phyloP scores from a whole-genome alignment of 2,329 filamentous ascomycete genomes.

The Cytospora paraplurivora region DNA sequence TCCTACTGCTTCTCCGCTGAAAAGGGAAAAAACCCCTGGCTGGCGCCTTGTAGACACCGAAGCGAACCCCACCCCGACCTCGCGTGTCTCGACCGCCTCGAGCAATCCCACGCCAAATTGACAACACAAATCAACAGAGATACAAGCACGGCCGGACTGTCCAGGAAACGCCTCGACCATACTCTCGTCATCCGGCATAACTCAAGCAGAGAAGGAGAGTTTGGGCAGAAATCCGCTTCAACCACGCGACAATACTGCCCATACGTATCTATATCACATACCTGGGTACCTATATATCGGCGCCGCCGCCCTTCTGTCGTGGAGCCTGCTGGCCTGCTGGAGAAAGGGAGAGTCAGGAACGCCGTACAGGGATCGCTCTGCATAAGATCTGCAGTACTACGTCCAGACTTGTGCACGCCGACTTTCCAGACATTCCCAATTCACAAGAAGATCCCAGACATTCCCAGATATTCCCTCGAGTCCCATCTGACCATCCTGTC shows the following conservation, averaged over 20 bases:
- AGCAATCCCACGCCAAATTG: slow-evolving; percentile 2
- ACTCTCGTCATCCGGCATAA: neutral
- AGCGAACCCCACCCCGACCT: slow-evolving; percentile 19
- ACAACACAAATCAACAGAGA: neutral
- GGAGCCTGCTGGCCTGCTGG: neutral
- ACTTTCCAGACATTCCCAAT: neutral
- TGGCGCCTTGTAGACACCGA: slow-evolving; percentile 1
- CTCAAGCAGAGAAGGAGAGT: neutral
- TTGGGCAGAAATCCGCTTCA: neutral
- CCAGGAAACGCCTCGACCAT: neutral
- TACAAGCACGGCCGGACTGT: slow-evolving; percentile 7
- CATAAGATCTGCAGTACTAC: slow-evolving; percentile 14
- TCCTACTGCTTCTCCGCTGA: neutral
- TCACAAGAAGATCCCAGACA: slow-evolving; percentile 5
- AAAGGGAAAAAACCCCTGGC: neutral
- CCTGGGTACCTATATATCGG: neutral
- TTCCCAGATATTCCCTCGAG: slow-evolving; percentile 11
- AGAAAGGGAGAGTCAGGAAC: slow-evolving; percentile 11
- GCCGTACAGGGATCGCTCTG: slow-evolving; percentile 16
- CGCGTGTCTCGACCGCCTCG: slow-evolving; percentile 10
- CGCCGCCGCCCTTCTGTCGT: slow-evolving; percentile 6
- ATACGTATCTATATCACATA: neutral
- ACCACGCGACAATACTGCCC: neutral
- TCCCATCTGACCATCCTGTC: slow-evolving; percentile 9
- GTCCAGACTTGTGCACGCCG: slow-evolving; percentile 19